Evolutionary conservation across 768 basidiomycete species (phyloP).

Genomic region (Panus rudis): DNA sequence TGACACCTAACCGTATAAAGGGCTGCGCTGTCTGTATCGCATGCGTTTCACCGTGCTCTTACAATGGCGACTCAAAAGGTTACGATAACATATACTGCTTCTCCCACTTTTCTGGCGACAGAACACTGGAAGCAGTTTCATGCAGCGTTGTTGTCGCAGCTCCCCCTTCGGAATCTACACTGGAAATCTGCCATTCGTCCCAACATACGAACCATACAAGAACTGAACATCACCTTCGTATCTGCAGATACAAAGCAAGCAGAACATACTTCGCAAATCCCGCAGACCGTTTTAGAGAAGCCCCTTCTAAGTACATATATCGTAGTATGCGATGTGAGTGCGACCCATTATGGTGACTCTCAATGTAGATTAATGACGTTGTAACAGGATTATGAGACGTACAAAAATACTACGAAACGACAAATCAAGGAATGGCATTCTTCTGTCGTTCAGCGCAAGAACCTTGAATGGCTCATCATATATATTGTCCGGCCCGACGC

Average conservation of each 20-base stretch:
- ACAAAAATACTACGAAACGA: slow-evolving; percentile 68
- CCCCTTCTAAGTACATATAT: slow-evolving; percentile 85
- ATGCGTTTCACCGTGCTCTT: too few species aligned
- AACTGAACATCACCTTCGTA: slow-evolving; percentile 72
- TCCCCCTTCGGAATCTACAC: slow-evolving; percentile 86
- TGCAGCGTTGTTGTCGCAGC: slow-evolving; percentile 54
- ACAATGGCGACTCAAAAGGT: slow-evolving; percentile 42
- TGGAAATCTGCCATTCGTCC: slow-evolving; percentile 78
- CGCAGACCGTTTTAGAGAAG: slow-evolving; percentile 73
- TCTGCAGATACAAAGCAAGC: slow-evolving; percentile 62
- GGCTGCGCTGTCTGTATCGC: too few species aligned
- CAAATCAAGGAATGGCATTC: slow-evolving; percentile 93
- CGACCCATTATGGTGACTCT: background rate
- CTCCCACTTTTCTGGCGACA: slow-evolving; percentile 57
- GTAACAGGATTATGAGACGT: slow-evolving; percentile 58
- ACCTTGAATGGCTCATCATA: slow-evolving; percentile 91
- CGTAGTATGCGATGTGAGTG: slow-evolving; percentile 78
- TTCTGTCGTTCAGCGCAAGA: slow-evolving; percentile 55
- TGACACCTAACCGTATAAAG: too few species aligned
- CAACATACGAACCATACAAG: slow-evolving; percentile 80
- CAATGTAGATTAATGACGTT: slow-evolving; percentile 9
- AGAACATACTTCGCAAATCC: slow-evolving; percentile 70
- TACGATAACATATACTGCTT: slow-evolving; percentile 62
- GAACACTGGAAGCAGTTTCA: slow-evolving; percentile 69
- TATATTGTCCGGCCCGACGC: slow-evolving; percentile 75